phyloP scores from a whole-genome alignment of 768 basidiomycete species.

The Saitozyma sp. region DNA sequence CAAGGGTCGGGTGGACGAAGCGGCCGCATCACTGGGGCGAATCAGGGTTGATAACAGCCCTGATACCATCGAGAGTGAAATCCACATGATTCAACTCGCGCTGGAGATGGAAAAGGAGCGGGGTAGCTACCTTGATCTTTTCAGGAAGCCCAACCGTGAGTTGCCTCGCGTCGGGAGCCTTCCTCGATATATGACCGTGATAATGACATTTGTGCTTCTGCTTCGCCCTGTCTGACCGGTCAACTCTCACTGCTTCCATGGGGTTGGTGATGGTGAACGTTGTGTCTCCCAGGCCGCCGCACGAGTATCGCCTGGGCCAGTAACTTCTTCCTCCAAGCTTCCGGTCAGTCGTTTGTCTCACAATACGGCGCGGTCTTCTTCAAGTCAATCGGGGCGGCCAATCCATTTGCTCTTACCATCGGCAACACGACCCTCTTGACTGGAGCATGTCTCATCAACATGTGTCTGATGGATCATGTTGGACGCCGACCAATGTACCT shows the following conservation, averaged over 20 bases:
- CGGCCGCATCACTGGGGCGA: constrained; percentile 34
- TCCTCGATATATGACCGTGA: too few relatives aligned
- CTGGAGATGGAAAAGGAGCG: neutral
- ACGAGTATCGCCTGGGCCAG: constrained; percentile 1
- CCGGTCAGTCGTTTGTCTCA: constrained; percentile 7
- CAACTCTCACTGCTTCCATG: too few relatives aligned
- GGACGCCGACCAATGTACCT: constrained; percentile 8
- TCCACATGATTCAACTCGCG: neutral
- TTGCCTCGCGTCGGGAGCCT: too few relatives aligned
- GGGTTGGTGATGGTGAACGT: neutral
- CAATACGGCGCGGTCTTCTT: constrained; percentile 5
- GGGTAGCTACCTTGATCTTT: too few relatives aligned
- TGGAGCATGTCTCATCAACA: neutral
- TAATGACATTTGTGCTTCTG: too few relatives aligned
- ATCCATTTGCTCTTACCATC: neutral
- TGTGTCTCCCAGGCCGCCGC: neutral
- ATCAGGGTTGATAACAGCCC: neutral
- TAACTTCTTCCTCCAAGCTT: constrained; percentile 13
- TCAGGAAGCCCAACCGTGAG: too few relatives aligned
- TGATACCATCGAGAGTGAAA: neutral
- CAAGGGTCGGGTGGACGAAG: constrained; percentile 60
- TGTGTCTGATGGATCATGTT: neutral
- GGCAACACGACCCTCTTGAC: neutral
- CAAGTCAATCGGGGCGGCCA: constrained; percentile 1
- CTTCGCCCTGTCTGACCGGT: neutral